Conservation (phyloP, 768 basidiomycete genomes). For the Neoboletus brunneissimus region DNA sequence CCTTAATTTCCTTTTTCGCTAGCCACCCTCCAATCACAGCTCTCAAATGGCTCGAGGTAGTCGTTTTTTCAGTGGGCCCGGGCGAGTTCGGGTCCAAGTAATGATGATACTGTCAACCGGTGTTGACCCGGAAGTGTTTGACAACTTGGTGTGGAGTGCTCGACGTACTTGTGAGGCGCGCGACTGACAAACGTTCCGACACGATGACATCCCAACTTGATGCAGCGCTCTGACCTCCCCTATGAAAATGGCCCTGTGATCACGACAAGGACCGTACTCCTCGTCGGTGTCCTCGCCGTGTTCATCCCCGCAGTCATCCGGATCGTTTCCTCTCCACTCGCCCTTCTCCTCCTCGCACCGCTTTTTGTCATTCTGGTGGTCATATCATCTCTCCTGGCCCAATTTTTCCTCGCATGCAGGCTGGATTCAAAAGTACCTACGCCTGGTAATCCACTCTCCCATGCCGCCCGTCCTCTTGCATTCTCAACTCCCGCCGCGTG, state of each 20-base stretch:
- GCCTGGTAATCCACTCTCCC: slow-evolving; percentile 39
- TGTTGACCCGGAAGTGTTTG: background rate
- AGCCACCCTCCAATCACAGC: too few species aligned
- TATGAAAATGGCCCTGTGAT: slow-evolving; percentile 38
- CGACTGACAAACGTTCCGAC: background rate
- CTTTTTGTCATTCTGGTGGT: slow-evolving; percentile 48
- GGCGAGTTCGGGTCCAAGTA: too few species aligned
- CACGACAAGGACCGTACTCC: slow-evolving; percentile 51
- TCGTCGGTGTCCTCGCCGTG: slow-evolving; percentile 57
- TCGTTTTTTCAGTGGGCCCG: too few species aligned
- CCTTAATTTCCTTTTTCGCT: too few species aligned
- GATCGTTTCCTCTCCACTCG: slow-evolving; percentile 62
- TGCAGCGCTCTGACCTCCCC: slow-evolving; percentile 10
- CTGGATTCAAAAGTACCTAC: slow-evolving; percentile 48
- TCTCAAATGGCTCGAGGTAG: too few species aligned
- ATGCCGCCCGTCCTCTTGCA: slow-evolving; percentile 68
- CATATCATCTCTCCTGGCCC: slow-evolving; percentile 50
- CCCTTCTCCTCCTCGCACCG: slow-evolving; percentile 62
- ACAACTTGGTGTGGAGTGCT: background rate
- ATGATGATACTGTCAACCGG: too few species aligned
- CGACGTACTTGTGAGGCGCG: background rate
- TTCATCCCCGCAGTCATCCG: slow-evolving; percentile 53
- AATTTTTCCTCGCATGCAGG: slow-evolving; percentile 54
- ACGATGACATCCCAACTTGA: slow-evolving; percentile 6
- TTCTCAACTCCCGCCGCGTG: slow-evolving; percentile 95